Evolutionary conservation across 2,329 filamentous ascomycete species (phyloP), one percentile per base, ranked within the genome.

Genomic region (Arthrobotrys pseudoclavata): DNA sequence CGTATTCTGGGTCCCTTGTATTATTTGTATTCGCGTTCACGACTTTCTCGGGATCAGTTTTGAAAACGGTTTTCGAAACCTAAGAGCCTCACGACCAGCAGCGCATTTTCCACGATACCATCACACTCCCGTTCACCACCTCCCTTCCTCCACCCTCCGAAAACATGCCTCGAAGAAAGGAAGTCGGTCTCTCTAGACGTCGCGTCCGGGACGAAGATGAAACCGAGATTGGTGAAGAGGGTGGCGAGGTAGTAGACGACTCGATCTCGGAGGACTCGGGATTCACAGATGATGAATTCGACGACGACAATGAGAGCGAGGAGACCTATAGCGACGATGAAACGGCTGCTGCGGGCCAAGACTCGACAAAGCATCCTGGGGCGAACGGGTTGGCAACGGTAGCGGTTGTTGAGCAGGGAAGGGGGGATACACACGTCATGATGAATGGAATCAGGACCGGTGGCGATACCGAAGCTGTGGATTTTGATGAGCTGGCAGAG

Each of bases 151-250:
- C 80, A 84, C 79, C 48, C 40, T 64, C 88, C 88, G 82, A 83
- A 85, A 69, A 83, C 47, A 77, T 77, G 74, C 67, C 87, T 82
- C 87, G 88, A 82, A 88, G 89, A 84, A 90, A 88, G 85, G 90
- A 89, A 84, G 84, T 89, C 81, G 88, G 91, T 83, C 89, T 89
- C 83, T 89, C 89, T 81, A 88, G 90, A 82, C 89, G 91, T 83
- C 87, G 89, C 80, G 89, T 90, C 83, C 90, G 92, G 82, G 90
- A 92, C 83, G 90, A 87, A 80, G 91, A 92, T 81, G 91, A 92
- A 80, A 90, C 92, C 79, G 87, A 85, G 80, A 87, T 86, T 76
- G 85, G 84, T 63, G 67, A 71, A 20, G 88, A 88, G 76, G 84
- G 85, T 66, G 84, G 87, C 72, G 89, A 90, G 60, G 83, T 88